Evolutionary conservation across 768 basidiomycete species (phyloP).

Genomic region (Amanita subjunquillea): DNA sequence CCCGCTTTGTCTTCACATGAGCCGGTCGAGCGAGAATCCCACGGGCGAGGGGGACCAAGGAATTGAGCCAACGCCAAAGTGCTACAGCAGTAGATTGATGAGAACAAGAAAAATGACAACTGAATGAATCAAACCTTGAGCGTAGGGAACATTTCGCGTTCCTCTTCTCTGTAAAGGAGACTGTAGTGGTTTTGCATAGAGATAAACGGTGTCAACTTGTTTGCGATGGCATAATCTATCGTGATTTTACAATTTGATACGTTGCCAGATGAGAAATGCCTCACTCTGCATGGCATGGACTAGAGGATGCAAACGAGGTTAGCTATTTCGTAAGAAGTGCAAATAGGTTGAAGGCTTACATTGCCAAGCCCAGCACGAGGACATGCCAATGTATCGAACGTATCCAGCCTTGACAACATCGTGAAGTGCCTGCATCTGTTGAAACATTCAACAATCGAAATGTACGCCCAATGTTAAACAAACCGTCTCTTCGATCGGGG

Average conservation of each 20-base stretch:
- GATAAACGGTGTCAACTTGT: constrained; percentile 37
- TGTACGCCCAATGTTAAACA: neutral
- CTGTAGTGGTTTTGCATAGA: constrained; percentile 25
- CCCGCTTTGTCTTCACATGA: constrained; percentile 13
- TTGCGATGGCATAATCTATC: constrained; percentile 49
- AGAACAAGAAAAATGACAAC: neutral
- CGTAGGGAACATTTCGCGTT: constrained; percentile 14
- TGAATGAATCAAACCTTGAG: constrained; percentile 6
- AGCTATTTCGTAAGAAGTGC: too few relatives aligned
- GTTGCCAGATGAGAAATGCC: constrained; percentile 14
- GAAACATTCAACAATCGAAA: neutral
- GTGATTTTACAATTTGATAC: neutral
- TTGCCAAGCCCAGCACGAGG: too few relatives aligned
- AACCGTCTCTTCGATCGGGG: constrained; percentile 28
- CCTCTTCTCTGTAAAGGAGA: constrained; percentile 52
- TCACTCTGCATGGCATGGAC: constrained; percentile 5
- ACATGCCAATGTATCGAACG: too few relatives aligned
- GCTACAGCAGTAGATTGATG: constrained; percentile 13
- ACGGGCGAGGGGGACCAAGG: constrained; percentile 51
- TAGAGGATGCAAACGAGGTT: constrained; percentile 4
- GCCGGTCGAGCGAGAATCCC: constrained; percentile 40
- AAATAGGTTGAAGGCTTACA: too few relatives aligned
- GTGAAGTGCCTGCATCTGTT: constrained; percentile 34
- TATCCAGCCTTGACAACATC: constrained; percentile 23
- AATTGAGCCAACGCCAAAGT: constrained; percentile 44